phyloP scores from a whole-genome alignment of 106 monocot species.

The Dactylorhiza incarnata region DNA sequence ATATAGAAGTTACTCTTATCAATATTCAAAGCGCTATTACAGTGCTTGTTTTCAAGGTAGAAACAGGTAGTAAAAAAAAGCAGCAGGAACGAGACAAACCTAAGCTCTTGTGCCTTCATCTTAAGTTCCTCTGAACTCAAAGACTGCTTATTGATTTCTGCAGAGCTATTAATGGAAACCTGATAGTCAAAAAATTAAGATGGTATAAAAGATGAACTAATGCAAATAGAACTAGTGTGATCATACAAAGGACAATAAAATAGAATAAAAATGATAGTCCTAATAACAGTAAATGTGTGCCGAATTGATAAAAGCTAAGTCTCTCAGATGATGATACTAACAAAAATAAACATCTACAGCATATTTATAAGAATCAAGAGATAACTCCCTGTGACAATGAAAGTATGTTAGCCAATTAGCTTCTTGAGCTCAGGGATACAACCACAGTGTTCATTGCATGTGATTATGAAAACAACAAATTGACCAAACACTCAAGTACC shows the following conservation, averaged over 20 bases:
- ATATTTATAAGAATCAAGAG: background rate
- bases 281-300: background rate
- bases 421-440: background rate
- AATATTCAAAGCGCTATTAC: background rate
- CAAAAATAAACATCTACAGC: background rate
- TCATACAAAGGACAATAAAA: background rate
- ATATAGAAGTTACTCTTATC: background rate
- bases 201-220: background rate
- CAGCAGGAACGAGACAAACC: conserved; percentile 38
- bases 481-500: background rate
- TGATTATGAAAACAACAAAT: background rate
- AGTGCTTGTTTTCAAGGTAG: background rate
- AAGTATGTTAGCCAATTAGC: background rate
- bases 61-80: background rate
- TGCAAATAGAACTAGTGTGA: background rate
- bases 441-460: background rate
- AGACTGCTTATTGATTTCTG: conserved; percentile 46
- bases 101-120: conserved; percentile 78
- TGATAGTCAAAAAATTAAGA: conserved; percentile 23
- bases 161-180: conserved; percentile 42
- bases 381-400: background rate
- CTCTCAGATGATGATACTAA: background rate
- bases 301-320: background rate
- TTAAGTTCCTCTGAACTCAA: conserved; percentile 80
- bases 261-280: background rate